These are phyloP conservation scores for Phytophthora crassamura DNA, from an alignment of 352 stramenopile genomes.

Conservation along the genomic window DNA sequence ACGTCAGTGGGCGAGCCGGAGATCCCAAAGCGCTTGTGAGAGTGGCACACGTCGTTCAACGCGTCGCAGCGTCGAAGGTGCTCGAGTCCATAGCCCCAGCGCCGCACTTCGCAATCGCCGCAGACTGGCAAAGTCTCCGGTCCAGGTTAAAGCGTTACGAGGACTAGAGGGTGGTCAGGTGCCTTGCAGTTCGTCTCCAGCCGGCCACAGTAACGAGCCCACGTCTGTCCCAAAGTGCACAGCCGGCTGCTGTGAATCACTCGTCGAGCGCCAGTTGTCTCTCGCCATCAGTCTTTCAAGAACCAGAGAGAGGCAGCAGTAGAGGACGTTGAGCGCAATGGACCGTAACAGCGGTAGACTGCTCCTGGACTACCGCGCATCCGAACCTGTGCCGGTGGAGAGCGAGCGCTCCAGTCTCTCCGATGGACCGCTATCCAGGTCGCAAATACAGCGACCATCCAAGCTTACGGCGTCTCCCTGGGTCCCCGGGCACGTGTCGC, in stretches of 20 bases:
- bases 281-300: background rate
- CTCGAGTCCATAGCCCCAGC: slow-evolving; percentile 16
- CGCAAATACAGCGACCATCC: slow-evolving; percentile 33
- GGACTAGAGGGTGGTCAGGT: no score
- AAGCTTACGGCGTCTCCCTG: slow-evolving; percentile 24
- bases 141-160: no score
- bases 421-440: slow-evolving; percentile 33
- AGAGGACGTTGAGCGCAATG: slow-evolving; percentile 24
- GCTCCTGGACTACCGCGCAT: slow-evolving; percentile 38
- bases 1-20: slow-evolving; percentile 26
- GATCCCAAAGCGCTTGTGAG: background rate
- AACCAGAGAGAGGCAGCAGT: background rate
- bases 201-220: no score
- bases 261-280: no score
- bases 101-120: slow-evolving; percentile 40
- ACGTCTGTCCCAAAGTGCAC: no score
- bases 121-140: slow-evolving; percentile 18
- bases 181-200: no score
- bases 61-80: slow-evolving; percentile 23
- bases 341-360: slow-evolving; percentile 26
- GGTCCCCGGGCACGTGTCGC: slow-evolving; percentile 14
- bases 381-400: slow-evolving; percentile 36
- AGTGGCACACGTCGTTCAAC: slow-evolving; percentile 28
- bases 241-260: no score
- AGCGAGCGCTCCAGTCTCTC: slow-evolving; percentile 41